Conservation (phyloP, 495 filamentous ascomycete genomes). For the Hyaloscypha hepaticicola region DNA sequence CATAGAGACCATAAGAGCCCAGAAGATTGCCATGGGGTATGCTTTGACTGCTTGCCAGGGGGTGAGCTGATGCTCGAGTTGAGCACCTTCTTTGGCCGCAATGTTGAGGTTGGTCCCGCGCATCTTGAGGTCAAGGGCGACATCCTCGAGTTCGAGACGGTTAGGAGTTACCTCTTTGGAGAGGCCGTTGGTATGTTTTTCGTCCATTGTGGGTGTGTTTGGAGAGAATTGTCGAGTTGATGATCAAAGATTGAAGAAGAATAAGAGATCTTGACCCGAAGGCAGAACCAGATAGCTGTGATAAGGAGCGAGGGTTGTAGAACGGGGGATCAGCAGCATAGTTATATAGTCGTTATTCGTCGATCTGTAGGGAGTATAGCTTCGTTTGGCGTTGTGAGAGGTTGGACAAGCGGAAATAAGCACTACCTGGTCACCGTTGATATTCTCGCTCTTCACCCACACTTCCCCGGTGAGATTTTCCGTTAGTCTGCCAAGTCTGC, state of each 20-base stretch:
- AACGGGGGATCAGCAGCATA: not conserved
- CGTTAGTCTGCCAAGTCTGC: not conserved
- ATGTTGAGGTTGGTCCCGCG: constrained; percentile 4
- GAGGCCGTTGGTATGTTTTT: not conserved
- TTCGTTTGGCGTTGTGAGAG: not conserved
- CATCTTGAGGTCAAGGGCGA: constrained; percentile 14
- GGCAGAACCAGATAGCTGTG: not conserved
- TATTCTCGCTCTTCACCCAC: constrained; percentile 3
- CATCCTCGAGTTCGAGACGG: constrained; percentile 11
- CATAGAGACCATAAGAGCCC: constrained; percentile 56
- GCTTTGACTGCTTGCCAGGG: constrained; percentile 7
- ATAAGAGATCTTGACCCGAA: not conserved
- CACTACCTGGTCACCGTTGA: not conserved
- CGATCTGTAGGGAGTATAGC: not conserved
- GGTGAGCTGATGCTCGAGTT: constrained; percentile 2
- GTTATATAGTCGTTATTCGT: not conserved
- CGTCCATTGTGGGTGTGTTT: not conserved
- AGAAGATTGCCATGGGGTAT: constrained; percentile 32
- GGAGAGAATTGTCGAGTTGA: not conserved
- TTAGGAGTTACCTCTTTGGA: constrained; percentile 8
- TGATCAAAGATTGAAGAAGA: not conserved
- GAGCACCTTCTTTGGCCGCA: not conserved
- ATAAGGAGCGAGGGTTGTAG: not conserved
- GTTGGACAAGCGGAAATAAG: not conserved
- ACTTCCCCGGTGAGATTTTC: not conserved